Conservation (phyloP, 305 asterid species). For the Plantago lanceolata region DNA sequence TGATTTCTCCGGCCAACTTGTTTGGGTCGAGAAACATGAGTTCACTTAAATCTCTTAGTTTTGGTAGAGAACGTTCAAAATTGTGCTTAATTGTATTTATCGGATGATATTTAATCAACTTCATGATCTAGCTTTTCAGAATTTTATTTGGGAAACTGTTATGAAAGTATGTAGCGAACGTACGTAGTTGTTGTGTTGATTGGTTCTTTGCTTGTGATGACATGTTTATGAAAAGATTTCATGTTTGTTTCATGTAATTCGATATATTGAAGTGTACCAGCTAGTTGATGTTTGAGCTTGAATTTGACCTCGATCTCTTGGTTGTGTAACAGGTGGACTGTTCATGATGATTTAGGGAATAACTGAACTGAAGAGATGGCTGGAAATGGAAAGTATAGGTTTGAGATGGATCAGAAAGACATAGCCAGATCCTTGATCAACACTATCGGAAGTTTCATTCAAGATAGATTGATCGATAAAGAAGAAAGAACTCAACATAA, state of each 20-base stretch:
- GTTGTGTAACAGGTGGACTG: conserved; percentile 9
- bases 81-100: too few relatives aligned
- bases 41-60: background rate
- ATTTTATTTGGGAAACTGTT: background rate
- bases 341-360: background rate
- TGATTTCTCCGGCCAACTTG: too few relatives aligned
- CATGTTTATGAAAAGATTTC: too few relatives aligned
- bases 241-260: background rate
- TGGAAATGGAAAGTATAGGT: conserved; percentile 46
- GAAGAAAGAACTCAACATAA: conserved; percentile 54
- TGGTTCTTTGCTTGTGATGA: background rate
- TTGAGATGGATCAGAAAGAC: conserved; percentile 59
- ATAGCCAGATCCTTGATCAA: conserved; percentile 47
- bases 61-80: background rate
- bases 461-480: conserved; percentile 48
- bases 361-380: conserved; percentile 26
- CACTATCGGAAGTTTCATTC: conserved; percentile 55
- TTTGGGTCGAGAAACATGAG: too few relatives aligned
- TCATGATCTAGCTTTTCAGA: background rate
- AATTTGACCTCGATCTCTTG: background rate
- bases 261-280: background rate
- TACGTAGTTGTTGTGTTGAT: background rate
- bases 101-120: background rate
- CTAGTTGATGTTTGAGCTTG: background rate
- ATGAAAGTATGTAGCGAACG: background rate